Evolutionary conservation across 2,329 filamentous ascomycete species (phyloP), one percentile per base, ranked within the genome.

Genomic region (Emericellopsis cladophorae): DNA sequence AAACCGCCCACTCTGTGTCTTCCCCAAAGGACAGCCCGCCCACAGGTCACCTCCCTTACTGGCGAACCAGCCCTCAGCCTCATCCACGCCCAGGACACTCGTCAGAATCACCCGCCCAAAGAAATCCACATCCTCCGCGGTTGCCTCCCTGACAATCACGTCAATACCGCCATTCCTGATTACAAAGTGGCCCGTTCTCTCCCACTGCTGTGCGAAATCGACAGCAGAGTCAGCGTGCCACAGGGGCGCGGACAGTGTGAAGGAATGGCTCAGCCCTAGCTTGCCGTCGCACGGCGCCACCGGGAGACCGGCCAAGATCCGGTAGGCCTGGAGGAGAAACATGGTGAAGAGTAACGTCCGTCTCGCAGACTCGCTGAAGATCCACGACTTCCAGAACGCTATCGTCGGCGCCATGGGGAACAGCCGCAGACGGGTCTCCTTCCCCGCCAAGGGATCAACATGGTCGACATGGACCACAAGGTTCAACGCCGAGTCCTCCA

Each of bases 321-420:
- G 53, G 43, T 65, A 62, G 11, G 53, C 45, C 37, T 64, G 57
- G 15, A 61, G 40, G 40, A 74, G 60, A 35, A 69, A 72, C 45
- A 68, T 67, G 0, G 64, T 51, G 11, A 70, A 56, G 2, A 76
- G 53, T 0, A 70, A 56, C 0, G 72, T 76, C 14, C 73, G 66
- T 3, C 72, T 62, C 1, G 65, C 57, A 0, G 71, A 74, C 49
- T 78, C 73, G 10, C 72, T 62, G 16, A 74, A 57, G 3, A 72
- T 54, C 68, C 69, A 78, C 2, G 60, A 56, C 7, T 55, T 51
- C 72, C 72, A 78, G 36, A 69, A 69, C 0, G 57, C 46, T 15
- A 57, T 60, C 2, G 63, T 61, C 0, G 61, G 56, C 9, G 59
- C 60, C 4, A 72, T 48, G 0, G 65, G 56, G 42, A 55, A 55